Conservation (phyloP, 352 stramenopile species). For the Pythium vanterpoolii region DNA sequence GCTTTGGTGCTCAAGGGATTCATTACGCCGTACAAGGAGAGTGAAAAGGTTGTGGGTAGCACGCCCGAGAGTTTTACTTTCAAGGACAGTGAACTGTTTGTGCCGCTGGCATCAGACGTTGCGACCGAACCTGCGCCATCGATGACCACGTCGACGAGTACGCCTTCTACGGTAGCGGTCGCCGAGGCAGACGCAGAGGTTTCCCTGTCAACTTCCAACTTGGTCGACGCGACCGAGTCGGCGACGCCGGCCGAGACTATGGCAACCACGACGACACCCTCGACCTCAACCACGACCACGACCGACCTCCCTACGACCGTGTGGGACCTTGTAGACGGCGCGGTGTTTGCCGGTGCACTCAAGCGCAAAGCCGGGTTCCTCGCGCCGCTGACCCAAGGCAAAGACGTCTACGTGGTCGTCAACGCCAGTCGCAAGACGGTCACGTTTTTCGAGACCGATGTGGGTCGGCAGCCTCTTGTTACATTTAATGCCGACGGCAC, state of each 20-base stretch:
- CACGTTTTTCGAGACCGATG: slow-evolving; percentile 35
- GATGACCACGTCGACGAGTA: too few relatives aligned
- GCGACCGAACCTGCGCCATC: slow-evolving; percentile 11
- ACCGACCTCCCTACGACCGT: slow-evolving; percentile 29
- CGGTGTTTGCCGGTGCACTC: slow-evolving; percentile 23
- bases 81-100: slow-evolving; percentile 42
- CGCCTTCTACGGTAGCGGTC: not conserved
- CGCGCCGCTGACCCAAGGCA: slow-evolving; percentile 48
- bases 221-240: not conserved
- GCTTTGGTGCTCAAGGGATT: slow-evolving; percentile 26
- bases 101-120: slow-evolving; percentile 34
- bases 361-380: slow-evolving; percentile 66
- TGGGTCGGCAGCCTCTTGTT: slow-evolving; percentile 25
- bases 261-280: not conserved
- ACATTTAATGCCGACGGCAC: not conserved
- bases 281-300: slow-evolving; percentile 16
- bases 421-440: slow-evolving; percentile 45
- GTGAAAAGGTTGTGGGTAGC: slow-evolving; percentile 26
- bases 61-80: slow-evolving; percentile 35
- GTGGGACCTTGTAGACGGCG: slow-evolving; percentile 20
- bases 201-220: not conserved
- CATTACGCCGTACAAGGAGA: slow-evolving; percentile 25
- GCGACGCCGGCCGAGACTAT: not conserved
- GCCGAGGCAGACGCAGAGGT: not conserved
- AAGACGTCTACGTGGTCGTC: slow-evolving; percentile 48